Evolutionary conservation across 345 rosid species (phyloP).

Genomic region (Atalantia buxifolia): DNA sequence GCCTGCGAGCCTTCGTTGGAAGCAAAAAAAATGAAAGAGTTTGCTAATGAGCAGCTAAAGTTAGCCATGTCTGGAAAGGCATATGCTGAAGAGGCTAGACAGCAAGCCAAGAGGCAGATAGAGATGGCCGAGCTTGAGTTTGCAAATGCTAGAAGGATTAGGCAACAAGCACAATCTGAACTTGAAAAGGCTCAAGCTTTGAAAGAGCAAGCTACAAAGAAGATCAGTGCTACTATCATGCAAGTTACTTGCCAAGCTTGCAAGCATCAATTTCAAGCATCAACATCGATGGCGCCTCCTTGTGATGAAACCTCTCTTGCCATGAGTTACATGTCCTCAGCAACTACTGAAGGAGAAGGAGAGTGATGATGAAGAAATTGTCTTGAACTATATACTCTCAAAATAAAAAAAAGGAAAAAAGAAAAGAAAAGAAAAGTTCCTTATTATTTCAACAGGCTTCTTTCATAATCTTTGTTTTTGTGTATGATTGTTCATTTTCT

Average conservation of each 20-base stretch:
- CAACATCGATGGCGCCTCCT: conserved; percentile 22
- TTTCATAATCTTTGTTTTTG: not conserved
- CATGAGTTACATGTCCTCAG: conserved; percentile 79
- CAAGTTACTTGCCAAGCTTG: conserved; percentile 76
- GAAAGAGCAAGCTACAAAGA: conserved; percentile 67
- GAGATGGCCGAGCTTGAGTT: conserved; percentile 81
- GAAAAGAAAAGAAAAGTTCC: too few relatives aligned
- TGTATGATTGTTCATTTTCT: conserved; percentile 14
- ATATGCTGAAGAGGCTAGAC: conserved; percentile 69
- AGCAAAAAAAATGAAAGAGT: conserved; percentile 43
- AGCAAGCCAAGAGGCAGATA: conserved; percentile 62
- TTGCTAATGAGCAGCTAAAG: conserved; percentile 47
- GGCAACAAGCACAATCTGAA: conserved; percentile 69
- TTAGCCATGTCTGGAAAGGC: conserved; percentile 60
- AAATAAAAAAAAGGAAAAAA: not conserved
- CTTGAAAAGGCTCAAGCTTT: conserved; percentile 63
- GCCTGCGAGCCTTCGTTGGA: conserved; percentile 18
- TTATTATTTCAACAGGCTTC: not conserved
- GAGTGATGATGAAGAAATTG: conserved; percentile 7
- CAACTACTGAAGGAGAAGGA: conserved; percentile 70
- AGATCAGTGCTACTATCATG: conserved; percentile 58
- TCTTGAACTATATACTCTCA: not conserved
- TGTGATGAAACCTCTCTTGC: conserved; percentile 75
- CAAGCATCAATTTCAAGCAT: conserved; percentile 58
- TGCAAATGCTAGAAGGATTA: conserved; percentile 61